Evolutionary conservation across 2,329 filamentous ascomycete genomes (phyloP).

Genomic region (Exophiala sideris): DNA sequence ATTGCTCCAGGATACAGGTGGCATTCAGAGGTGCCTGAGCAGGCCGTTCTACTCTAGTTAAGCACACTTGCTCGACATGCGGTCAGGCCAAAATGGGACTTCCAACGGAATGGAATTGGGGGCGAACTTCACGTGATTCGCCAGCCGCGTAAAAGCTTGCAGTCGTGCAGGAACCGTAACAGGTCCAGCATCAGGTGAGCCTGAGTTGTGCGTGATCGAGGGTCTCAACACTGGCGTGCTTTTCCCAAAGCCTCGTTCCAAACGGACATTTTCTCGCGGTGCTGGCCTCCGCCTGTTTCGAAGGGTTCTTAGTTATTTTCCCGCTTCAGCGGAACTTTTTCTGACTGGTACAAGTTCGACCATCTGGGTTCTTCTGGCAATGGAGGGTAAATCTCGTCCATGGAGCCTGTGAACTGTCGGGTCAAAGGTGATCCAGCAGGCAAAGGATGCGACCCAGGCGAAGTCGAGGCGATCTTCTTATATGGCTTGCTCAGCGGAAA

Average conservation of each 20-base stretch:
- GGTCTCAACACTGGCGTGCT: background rate
- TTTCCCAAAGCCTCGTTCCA: background rate
- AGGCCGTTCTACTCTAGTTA: background rate
- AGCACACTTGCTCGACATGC: background rate
- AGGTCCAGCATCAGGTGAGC: background rate
- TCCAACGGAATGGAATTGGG: background rate
- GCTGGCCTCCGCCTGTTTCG: background rate
- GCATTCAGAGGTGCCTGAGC: background rate
- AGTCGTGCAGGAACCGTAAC: background rate
- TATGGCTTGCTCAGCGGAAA: background rate
- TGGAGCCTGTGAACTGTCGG: background rate
- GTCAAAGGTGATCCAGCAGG: background rate
- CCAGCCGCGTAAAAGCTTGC: background rate
- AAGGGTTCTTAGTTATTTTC: background rate
- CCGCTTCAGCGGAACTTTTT: background rate
- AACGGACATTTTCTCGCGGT: background rate
- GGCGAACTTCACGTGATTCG: background rate
- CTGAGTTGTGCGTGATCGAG: background rate
- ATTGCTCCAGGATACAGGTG: background rate
- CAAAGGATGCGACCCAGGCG: background rate
- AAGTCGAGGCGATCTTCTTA: background rate
- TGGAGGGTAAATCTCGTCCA: background rate
- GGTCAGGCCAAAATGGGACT: background rate
- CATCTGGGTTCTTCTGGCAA: background rate
- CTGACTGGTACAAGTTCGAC: background rate